Percentiles rank a stretch among this genome's conserved stretches.
Evolutionary conservation across 306 rosid species (phyloP).

Genomic region (Potentilla sterilis): DNA sequence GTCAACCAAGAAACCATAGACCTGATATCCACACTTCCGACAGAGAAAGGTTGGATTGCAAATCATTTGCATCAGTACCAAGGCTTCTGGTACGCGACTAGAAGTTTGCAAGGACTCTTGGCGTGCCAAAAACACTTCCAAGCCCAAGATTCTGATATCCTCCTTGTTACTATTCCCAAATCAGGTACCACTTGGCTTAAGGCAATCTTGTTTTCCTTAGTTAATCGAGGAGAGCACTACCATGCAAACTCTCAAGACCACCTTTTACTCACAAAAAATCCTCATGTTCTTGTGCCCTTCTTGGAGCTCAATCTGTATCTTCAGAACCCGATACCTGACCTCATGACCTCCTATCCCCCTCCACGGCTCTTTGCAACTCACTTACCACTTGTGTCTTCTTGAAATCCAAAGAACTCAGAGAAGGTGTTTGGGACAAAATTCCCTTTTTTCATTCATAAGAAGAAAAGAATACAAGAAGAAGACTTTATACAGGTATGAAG

Average conservation of each 20-base stretch:
- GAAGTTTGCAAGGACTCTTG: too few species aligned
- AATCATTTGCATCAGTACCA: too few species aligned
- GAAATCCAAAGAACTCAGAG: too few species aligned
- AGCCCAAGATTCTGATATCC: slow-evolving; percentile 19
- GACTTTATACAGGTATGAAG: too few species aligned
- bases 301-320: slow-evolving; percentile 25
- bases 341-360: neutral
- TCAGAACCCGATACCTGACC: slow-evolving; percentile 4
- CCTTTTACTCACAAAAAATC: slow-evolving; percentile 33
- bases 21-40: too few species aligned
- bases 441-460: too few species aligned
- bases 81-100: too few species aligned
- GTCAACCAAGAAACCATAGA: too few species aligned
- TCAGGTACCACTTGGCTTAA: slow-evolving; percentile 54
- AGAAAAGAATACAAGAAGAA: too few species aligned
- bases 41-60: too few species aligned
- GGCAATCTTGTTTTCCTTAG: slow-evolving; percentile 30
- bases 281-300: slow-evolving; percentile 41
- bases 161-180: slow-evolving; percentile 39
- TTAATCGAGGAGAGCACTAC: slow-evolving; percentile 23
- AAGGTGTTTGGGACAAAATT: too few species aligned
- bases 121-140: too few species aligned
- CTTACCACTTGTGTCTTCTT: neutral
- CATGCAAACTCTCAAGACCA: slow-evolving; percentile 14
- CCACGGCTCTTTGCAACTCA: slow-evolving; percentile 25